Conservation (phyloP, 1,139 yeast genomes). For the Hemisphaericaspora lyxosophila region DNA sequence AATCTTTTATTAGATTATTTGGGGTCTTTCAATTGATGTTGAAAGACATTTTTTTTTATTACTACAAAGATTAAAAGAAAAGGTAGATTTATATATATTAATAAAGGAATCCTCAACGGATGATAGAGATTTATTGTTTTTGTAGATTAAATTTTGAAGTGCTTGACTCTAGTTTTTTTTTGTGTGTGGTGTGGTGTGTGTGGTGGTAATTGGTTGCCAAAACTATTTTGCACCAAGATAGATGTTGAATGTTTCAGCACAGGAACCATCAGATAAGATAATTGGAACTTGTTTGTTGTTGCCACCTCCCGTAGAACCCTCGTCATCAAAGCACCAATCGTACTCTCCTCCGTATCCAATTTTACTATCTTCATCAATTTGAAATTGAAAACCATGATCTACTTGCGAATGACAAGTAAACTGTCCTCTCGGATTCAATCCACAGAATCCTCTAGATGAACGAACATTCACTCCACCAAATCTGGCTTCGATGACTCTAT, state of each 20-base stretch:
- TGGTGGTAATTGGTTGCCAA: background rate
- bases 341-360: conserved; percentile 64
- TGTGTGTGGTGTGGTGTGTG: conserved; percentile 4
- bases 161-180: no score
- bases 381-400: conserved; percentile 48
- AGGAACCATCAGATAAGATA: conserved; percentile 45
- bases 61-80: conserved; percentile 5
- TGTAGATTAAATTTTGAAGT: no score
- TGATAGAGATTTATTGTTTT: conserved; percentile 4
- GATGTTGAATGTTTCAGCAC: conserved; percentile 22
- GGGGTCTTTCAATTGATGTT: conserved; percentile 8
- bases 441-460: conserved; percentile 75
- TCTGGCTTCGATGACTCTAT: conserved; percentile 35
- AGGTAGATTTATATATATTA: conserved; percentile 15
- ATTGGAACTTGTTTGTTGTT: conserved; percentile 55
- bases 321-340: conserved; percentile 61
- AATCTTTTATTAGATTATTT: conserved; percentile 2
- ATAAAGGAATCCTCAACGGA: conserved; percentile 14
- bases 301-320: conserved; percentile 39
- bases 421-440: conserved; percentile 38
- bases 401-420: conserved; percentile 34
- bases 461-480: conserved; percentile 71
- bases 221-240: background rate
- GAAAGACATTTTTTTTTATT: conserved; percentile 4
- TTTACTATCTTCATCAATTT: conserved; percentile 34